Base-by-base conservation (phyloP, 1,284 basidiomycete genomes). In the Agaricales sp. region DNA sequence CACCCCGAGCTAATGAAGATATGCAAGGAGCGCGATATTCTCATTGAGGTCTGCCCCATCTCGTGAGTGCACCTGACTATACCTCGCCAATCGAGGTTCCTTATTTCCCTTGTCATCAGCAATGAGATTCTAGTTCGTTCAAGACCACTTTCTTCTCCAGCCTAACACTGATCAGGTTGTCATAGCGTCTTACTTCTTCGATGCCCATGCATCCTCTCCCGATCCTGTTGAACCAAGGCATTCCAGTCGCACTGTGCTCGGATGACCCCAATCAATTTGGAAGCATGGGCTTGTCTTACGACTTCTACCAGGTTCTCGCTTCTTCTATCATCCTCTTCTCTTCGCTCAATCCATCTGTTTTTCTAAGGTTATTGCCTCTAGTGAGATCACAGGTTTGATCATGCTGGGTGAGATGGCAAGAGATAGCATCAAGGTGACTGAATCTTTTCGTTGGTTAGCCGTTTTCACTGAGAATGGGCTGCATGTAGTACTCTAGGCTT, bases 231-330 rank as follows among this genome's bases (percentile, higher is more conserved):
- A 86, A 85, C 59, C 67, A 83, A 50, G 82, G 85, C 2, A 71
- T 87, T 2, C 77, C 78, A 6, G 76, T 89, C 4, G 78, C 77
- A 0, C 68, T 89, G 2, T 78, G 71, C 57, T 85, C 81, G 2
- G 86, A 89, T 58, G 86, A 89, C 56, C 83, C 86, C 2, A 69
- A 78, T 1, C 70, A 80, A n/a, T 88, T 89, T 58, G 82, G 83
- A 19, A 85, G 84, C 56, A 81, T 82, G 75, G 83, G 83, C 0
- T 66, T 86, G 11, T 80, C 82, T 0, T 87, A 74, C 57, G 83
- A 86, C 60, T 86, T 77, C 59, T 86, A 73, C 63, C 82, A 86
- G 67, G 81, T 75, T 16, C 16, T 37, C 11, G 30, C 16, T 37
- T 12, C 12, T 37, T 37, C 30, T n/a, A n/a, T n/a, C n/a, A n/a